Conservation (phyloP, 805 yeast genomes). For the Lipomyces sp. region DNA sequence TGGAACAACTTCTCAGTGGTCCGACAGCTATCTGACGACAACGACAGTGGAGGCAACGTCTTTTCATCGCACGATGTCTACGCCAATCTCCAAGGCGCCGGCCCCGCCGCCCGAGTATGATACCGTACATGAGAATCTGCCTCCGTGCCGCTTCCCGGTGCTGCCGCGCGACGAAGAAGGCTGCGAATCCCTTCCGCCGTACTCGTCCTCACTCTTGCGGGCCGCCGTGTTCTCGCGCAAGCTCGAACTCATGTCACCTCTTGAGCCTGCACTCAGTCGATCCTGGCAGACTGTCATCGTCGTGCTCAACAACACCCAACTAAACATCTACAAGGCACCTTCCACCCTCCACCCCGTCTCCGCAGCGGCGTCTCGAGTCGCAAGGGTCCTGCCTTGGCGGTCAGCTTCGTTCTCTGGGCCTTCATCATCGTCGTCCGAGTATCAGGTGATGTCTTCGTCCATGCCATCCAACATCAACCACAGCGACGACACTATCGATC, state of each 20-base stretch:
- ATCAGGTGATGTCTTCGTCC: conserved; percentile 5
- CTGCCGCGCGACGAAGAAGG: conserved; percentile 41
- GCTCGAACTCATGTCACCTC: conserved; percentile 77
- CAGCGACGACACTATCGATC: conserved; percentile 26
- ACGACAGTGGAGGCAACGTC: not conserved
- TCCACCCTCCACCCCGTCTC: conserved; percentile 7
- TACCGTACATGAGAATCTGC: conserved; percentile 16
- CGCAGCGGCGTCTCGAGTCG: conserved; percentile 10
- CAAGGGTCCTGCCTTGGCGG: conserved; percentile 15
- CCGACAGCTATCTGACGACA: not conserved
- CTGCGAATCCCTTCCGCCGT: conserved; percentile 61
- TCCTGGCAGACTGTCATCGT: conserved; percentile 72
- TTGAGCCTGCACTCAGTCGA: conserved; percentile 66
- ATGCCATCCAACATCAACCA: not conserved
- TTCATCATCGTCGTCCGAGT: not conserved
- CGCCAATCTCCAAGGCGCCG: conserved; percentile 18
- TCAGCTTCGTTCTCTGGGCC: conserved; percentile 15
- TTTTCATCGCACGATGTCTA: conserved; percentile 28
- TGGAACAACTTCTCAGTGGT: not conserved
- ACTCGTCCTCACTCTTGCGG: conserved; percentile 67
- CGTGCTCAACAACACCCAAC: conserved; percentile 85
- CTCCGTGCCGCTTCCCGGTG: conserved; percentile 30
- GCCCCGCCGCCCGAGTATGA: conserved; percentile 29
- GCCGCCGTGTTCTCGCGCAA: conserved; percentile 65
- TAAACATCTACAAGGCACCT: conserved; percentile 61